Conservation (phyloP, 2,329 filamentous ascomycete genomes). For the Fusarium tjaetaba region DNA sequence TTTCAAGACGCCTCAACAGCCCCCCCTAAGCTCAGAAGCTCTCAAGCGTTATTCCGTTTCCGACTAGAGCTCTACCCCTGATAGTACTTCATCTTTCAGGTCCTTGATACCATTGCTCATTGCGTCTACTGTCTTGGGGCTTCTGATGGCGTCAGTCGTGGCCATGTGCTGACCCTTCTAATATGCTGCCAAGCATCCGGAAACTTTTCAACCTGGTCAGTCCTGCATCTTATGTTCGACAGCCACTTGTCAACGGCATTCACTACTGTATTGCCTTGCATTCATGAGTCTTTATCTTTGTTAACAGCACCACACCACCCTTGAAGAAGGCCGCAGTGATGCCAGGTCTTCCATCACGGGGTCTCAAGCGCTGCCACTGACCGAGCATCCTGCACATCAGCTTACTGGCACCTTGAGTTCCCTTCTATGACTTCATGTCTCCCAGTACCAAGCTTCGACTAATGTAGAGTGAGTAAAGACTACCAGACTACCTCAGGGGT, state of each 20-base stretch:
- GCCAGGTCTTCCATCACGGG: not conserved
- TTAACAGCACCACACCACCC: not conserved
- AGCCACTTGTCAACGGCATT: not conserved
- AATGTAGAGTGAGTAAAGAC: not conserved
- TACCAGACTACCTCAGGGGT: not conserved
- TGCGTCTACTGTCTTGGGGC: conserved; percentile 15
- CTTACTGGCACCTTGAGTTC: too few relatives aligned
- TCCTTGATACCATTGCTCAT: conserved; percentile 7
- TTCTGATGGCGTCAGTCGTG: conserved; percentile 11
- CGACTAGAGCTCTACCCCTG: conserved; percentile 12
- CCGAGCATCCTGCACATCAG: not conserved
- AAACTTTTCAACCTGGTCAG: not conserved
- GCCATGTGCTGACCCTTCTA: not conserved
- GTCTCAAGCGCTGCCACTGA: too few relatives aligned
- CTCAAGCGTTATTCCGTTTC: conserved; percentile 4
- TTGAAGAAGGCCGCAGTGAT: not conserved
- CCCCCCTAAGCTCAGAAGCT: not conserved
- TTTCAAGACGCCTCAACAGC: conserved; percentile 29
- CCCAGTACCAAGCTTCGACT: too few relatives aligned
- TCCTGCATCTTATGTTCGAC: not conserved
- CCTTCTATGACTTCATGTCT: not conserved
- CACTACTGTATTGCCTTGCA: not conserved
- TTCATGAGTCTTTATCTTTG: too few relatives aligned
- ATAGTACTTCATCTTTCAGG: not conserved
- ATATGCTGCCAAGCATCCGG: not conserved